Evolutionary conservation across 768 basidiomycete species (phyloP), one percentile per base, ranked within the genome.

Genomic region (Steccherinum ochraceum): DNA sequence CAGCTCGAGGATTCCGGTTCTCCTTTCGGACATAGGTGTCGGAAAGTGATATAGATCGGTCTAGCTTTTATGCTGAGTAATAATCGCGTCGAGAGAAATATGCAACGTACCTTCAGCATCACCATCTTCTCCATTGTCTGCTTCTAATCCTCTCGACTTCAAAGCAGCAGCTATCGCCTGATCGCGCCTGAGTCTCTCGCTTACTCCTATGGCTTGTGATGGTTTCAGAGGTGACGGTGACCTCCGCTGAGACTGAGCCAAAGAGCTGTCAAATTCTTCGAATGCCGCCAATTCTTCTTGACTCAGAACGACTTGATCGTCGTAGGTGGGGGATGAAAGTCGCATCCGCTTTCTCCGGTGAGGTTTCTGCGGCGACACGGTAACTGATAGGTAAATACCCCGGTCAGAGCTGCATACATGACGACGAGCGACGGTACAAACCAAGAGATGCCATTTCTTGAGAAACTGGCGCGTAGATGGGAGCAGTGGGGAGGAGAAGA

Each of bases 271-370:
- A 16, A 57, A 45, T 21, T 42, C 56, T 23, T 63, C 59, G 23
- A 65, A 74, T 3, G 77, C 80, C 27, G 68, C 67, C 11, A 85
- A 61, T 49, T 83, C 77, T 26, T 80, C 75, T 52, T 79, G 74
- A 46, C 75, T 84, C 48, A 80, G 61, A 19, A 55, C 56, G n/a
- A 57, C 53, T 27, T 63, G 58, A 7, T 62, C 59, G 53, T 84
- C 84, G 53, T 81, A 83, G 19, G 78, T 78, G 1, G 85, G 83
- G 0, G 84, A 85, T 0, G 83, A 83, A 24, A 84, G 72, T 40
- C 84, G 72, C 56, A 78, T 77, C 19, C 80, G 73, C 65, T 87
- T 87, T 13, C 24, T 41, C 12, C 41, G 41, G 19, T 43, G 41
- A 35, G 30, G 16, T 35, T 35, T 35, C 30, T 35, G 30, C 7